These are phyloP conservation scores for Aaosphaeria pasadenensis DNA, from an alignment of 2,329 filamentous ascomycete species.

Conservation along the genomic window DNA sequence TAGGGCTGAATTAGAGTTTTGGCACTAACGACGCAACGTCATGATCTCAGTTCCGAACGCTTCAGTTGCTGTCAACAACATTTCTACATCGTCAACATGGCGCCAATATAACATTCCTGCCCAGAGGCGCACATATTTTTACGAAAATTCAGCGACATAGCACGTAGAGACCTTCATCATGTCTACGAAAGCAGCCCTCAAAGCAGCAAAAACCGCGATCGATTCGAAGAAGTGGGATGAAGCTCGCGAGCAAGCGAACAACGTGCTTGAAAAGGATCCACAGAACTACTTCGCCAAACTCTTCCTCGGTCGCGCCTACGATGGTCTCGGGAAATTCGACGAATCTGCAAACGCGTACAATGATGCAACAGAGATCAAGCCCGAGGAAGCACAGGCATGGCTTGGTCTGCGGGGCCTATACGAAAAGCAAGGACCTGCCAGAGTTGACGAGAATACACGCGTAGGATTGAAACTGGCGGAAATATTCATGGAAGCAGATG, in stretches of 20 bases:
- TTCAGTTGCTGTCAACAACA: no score
- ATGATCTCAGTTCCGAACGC: no score
- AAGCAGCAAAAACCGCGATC: conserved; percentile 75
- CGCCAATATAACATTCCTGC: no score
- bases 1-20: conserved; percentile 24
- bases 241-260: conserved; percentile 66
- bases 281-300: conserved; percentile 83
- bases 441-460: conserved; percentile 70
- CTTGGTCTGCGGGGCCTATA: conserved; percentile 85
- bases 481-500: conserved; percentile 66
- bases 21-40: conserved; percentile 10
- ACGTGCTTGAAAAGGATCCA: conserved; percentile 68
- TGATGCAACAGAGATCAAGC: conserved; percentile 68
- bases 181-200: conserved; percentile 68
- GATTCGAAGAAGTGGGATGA: conserved; percentile 77
- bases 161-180: conserved; percentile 10
- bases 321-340: conserved; percentile 69
- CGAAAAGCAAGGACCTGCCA: conserved; percentile 69
- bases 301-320: conserved; percentile 82
- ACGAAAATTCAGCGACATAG: no score
- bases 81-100: no score
- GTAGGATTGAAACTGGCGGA: conserved; percentile 71
- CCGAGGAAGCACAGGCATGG: conserved; percentile 80
- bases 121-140: no score
- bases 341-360: conserved; percentile 76